Base-by-base conservation (phyloP, 352 stramenopile species). In the Globisporangium takayamanum region DNA sequence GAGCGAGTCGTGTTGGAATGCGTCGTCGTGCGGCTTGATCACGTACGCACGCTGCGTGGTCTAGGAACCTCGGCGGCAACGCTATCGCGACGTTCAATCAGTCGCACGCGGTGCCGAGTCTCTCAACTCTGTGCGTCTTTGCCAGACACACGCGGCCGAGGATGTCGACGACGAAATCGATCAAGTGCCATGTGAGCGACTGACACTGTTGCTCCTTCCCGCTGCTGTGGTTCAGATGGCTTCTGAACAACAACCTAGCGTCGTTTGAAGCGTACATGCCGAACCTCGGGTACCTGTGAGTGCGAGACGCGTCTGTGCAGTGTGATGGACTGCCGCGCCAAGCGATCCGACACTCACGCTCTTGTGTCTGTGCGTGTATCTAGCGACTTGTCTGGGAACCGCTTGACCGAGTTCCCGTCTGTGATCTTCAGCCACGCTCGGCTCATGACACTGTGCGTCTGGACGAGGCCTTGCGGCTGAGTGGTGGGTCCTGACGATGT, bases 231-330 rank as follows among this genome's bases (percentile, higher is more conserved):
- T 56, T 28, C 20, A 26, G 39, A 5, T 57, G 25, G 51, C 42
- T 37, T 16, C 41, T 36, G 7, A 50, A 7, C 36, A 62, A 50
- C 50, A 51, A 51, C 16, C 30, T 62, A 20, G 50, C 11, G 11
- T 25, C 26, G 28, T 62, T 56, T 10, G 48, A 62, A 8, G 18
- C 37, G 3, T 39, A 50, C 28, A 22, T 56, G 36, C 48, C 33
- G 5, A 55, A 62, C 30, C 56, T 62, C 14, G 11, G 39, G 18
- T 45, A 20, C 16, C 56, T 62, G 56, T 62, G 39, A 30, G 56
- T 62, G 18, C 33, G 10, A 10, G 33, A 39, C 10, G 33, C 33
- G 33, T 39, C 33, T 39, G 10, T 12, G 33, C 10, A 10, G 33
- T 39, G 5, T 39, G 33, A 39, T 39, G 33, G 33, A 5, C 41